Base-by-base conservation (phyloP, 495 filamentous ascomycete species). In the Xylaria venustula region DNA sequence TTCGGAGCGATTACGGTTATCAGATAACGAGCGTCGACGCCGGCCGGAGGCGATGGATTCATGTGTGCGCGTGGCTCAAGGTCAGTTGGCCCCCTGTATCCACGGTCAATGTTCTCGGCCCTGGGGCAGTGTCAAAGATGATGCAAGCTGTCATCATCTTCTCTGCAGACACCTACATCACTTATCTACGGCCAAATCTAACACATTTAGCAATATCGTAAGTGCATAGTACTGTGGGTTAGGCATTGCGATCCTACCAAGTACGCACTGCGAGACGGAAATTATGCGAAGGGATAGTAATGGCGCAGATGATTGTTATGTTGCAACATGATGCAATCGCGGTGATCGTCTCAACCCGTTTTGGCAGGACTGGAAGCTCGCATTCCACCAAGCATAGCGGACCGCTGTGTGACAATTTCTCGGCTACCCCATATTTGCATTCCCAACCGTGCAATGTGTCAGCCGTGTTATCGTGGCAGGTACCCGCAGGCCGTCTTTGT, bases 281-380 rank as follows among this genome's bases (percentile, higher is more conserved):
- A n/a, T 26, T 15, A n/a, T 19, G 26, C 49, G 14, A 40, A 36
- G 34, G 59, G 17, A 46, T 56, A 48, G 32, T 61, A 62, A 62
- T 36, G 48, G 25, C n/a, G n/a, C 53, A 55, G 32, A 34, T 32
- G 23, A 48, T 30, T 49, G 42, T 44, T 36, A 56, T 45, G 59
- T 36, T 17, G 59, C 51, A 64, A 40, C 53, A 69, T 71, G 69
- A 71, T 69, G 69, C 69, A 71, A 71, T 65, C 59, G 61, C 51
- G 60, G 59, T 65, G 62, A 69, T 69, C 64, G 54, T 60, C 58
- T 65, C 60, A 51, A n/a, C 64, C 69, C 64, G 57, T 69, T 69
- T 67, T 52, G 66, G 69, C 62, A 67, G 54, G 53, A 62, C 63
- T 62, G 64, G 68, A 71, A 63, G 62, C 48, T 62, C 52, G 63